These are phyloP conservation scores for Septoria petroselini DNA, from an alignment of 2,329 filamentous ascomycete genomes.

Conservation along the genomic window DNA sequence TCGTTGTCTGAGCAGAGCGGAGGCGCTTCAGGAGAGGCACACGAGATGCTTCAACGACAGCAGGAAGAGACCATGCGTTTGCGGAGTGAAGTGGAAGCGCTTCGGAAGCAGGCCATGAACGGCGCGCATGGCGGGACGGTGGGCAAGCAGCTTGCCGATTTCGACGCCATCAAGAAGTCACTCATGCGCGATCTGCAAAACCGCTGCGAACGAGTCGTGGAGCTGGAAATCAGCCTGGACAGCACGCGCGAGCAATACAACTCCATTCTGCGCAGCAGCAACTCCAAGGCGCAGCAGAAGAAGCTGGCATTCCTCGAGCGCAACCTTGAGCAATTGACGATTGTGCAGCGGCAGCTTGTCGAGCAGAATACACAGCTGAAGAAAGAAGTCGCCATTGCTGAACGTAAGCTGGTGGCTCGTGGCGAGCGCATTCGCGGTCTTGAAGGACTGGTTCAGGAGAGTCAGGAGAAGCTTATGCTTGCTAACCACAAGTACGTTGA, in stretches of 20 bases:
- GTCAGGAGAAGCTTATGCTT: slow-evolving; percentile 95
- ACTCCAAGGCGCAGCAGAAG: slow-evolving; percentile 98
- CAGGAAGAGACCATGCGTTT: slow-evolving; percentile 78
- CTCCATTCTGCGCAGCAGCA: slow-evolving; percentile 91
- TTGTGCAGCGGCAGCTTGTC: slow-evolving; percentile 94
- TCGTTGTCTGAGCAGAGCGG: slow-evolving; percentile 60
- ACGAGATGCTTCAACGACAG: slow-evolving; percentile 72
- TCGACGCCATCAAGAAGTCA: slow-evolving; percentile 99
- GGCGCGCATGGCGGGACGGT: slow-evolving; percentile 66
- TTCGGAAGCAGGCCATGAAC: slow-evolving; percentile 68
- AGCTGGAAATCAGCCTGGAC: slow-evolving; percentile 95
- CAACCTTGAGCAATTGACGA: slow-evolving; percentile 94
- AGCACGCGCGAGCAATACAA: slow-evolving; percentile 99
- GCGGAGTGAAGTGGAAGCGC: slow-evolving; percentile 74
- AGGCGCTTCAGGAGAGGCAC: slow-evolving; percentile 57
- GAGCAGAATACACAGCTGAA: slow-evolving; percentile 97
- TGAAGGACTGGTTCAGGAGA: slow-evolving; percentile 88
- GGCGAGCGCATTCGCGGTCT: slow-evolving; percentile 96
- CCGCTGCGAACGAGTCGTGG: slow-evolving; percentile 91
- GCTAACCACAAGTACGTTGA: slow-evolving; percentile 96
- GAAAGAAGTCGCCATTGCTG: slow-evolving; percentile 98
- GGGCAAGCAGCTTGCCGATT: slow-evolving; percentile 96
- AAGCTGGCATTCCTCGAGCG: slow-evolving; percentile 99
- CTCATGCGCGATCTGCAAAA: slow-evolving; percentile 98
- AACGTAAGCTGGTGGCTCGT: slow-evolving; percentile 91